Evolutionary conservation across 2,329 filamentous ascomycete species (phyloP).

Genomic region (Xylariaceae sp.): DNA sequence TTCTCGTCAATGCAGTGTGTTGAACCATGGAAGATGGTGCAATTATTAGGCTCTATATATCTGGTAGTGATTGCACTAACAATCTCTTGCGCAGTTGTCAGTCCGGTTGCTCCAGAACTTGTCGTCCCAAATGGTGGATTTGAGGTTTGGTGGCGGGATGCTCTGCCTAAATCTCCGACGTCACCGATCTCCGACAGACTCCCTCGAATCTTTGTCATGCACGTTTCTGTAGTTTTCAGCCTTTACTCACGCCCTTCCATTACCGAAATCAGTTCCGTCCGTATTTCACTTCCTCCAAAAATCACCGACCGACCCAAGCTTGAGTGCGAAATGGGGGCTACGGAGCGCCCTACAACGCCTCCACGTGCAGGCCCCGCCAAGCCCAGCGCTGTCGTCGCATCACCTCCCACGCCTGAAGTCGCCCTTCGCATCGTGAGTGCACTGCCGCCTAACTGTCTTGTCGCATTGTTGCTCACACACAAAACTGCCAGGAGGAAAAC

Average conservation of each 20-base stretch:
- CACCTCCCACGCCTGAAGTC: conserved; percentile 54
- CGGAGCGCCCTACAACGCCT: conserved; percentile 50
- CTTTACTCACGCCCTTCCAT: neutral
- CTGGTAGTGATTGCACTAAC: too few relatives aligned
- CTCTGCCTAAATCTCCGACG: conserved; percentile 23
- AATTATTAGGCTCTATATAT: too few relatives aligned
- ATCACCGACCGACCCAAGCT: neutral
- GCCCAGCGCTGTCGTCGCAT: conserved; percentile 26
- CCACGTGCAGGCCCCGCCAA: conserved; percentile 34
- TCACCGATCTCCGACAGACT: conserved; percentile 20
- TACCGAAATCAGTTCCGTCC: neutral
- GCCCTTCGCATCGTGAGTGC: conserved; percentile 53
- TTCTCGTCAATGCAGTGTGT: too few relatives aligned
- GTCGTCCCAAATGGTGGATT: too few relatives aligned
- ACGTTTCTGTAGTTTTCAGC: neutral
- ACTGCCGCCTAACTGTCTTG: neutral
- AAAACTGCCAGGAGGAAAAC: conserved; percentile 68
- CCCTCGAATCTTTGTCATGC: conserved; percentile 9
- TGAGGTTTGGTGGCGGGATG: neutral
- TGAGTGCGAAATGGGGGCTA: conserved; percentile 22
- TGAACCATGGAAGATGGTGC: too few relatives aligned
- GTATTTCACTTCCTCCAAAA: neutral
- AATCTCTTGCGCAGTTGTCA: too few relatives aligned
- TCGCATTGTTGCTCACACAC: neutral
- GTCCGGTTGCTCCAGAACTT: too few relatives aligned